A percentile compares a stretch with the other conserved stretches of the same genome.
Conservation (phyloP, 164 flowering plant genomes). For the Vitis rupestris region DNA sequence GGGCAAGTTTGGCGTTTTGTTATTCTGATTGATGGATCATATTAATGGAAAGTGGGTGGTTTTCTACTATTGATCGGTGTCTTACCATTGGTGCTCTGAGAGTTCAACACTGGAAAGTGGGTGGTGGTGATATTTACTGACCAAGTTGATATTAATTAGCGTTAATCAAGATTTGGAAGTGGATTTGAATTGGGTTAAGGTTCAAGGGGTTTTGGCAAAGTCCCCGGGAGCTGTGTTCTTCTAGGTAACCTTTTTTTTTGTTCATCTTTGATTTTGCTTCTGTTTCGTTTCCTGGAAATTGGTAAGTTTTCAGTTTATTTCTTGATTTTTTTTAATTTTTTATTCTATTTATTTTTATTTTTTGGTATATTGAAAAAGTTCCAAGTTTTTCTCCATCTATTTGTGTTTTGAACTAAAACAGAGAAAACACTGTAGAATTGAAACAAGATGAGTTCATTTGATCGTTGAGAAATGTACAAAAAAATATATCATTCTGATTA, state of each 20-base stretch:
- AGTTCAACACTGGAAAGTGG: no score
- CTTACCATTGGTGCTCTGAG: no score
- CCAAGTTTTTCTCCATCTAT: neutral
- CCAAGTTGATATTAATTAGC: no score
- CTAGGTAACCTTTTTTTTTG: conserved; percentile 1
- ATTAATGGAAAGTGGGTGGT: no score
- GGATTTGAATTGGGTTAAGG: no score
- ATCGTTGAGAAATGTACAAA: no score
- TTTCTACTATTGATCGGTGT: no score
- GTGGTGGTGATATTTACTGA: no score
- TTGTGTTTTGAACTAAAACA: neutral
- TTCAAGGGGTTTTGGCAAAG: neutral
- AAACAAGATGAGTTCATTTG: neutral
- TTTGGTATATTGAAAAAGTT: neutral
- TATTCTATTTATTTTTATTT: neutral
- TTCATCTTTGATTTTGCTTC: neutral
- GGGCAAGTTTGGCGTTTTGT: no score
- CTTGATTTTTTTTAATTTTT: neutral
- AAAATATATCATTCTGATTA: no score
- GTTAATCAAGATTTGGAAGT: no score
- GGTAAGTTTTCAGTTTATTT: neutral
- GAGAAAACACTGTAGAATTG: neutral
- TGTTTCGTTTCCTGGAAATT: neutral
- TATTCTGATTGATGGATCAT: no score
- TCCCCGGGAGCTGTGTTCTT: neutral